phyloP scores from a whole-genome alignment of 179 eudicot genomes.

The Beta macrorhiza region DNA sequence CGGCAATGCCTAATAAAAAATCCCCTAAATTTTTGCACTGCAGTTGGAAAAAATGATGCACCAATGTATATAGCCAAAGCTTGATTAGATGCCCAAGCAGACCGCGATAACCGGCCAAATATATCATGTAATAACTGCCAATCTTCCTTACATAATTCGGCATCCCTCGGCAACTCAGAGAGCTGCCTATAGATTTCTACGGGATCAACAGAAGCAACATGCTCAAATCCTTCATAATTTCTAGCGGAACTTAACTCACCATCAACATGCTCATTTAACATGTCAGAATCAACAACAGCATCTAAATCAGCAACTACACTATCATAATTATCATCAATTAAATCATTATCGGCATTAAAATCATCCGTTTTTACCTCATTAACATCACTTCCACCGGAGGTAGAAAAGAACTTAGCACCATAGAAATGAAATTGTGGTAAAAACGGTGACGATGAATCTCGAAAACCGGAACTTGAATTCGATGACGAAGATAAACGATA shows the following conservation, averaged over 20 bases:
- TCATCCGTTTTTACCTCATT: not conserved
- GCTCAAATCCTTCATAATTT: slow-evolving; percentile 23
- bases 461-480: slow-evolving; percentile 9
- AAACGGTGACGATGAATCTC: not conserved
- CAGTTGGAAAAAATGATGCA: slow-evolving; percentile 69
- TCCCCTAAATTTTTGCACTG: slow-evolving; percentile 46
- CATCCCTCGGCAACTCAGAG: slow-evolving; percentile 33
- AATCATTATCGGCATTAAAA: slow-evolving; percentile 2
- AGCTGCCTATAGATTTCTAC: slow-evolving; percentile 56
- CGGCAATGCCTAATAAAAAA: slow-evolving; percentile 49
- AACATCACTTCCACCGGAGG: slow-evolving; percentile 12
- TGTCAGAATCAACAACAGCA: slow-evolving; percentile 5
- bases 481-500: slow-evolving; percentile 11
- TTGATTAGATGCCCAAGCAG: slow-evolving; percentile 80
- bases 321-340: slow-evolving; percentile 9
- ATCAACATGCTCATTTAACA: slow-evolving; percentile 3
- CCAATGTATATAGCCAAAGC: slow-evolving; percentile 79
- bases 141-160: slow-evolving; percentile 32
- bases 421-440: not conserved
- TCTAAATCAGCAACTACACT: not conserved
- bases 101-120: slow-evolving; percentile 46
- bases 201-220: slow-evolving; percentile 52
- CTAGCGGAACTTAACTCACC: slow-evolving; percentile 9
- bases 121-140: slow-evolving; percentile 47
- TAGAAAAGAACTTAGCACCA: slow-evolving; percentile 28